Evolutionary conservation across 441 rosid genomes (phyloP), one percentile per base, ranked within the genome.

Genomic region (Jatropha multifida): DNA sequence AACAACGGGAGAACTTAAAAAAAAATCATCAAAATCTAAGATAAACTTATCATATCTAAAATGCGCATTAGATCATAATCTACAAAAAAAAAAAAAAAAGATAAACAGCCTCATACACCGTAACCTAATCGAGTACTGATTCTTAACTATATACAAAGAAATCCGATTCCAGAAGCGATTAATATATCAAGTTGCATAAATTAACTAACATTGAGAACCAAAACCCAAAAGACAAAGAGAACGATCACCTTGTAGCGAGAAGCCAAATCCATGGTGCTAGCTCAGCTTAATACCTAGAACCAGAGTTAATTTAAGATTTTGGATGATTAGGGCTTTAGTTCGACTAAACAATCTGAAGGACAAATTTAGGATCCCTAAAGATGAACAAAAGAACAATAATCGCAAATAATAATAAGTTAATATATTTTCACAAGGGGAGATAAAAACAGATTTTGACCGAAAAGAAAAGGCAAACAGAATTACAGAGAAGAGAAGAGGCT

Each of bases 201-300:
- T 32, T n/a, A 61, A 23, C 2, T 23, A 26, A 11, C 64, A 9
- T 5, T 59, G 38, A 14, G 65, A 61, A 61, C 7, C 42, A 61
- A 37, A 59, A 59, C 15, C 32, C 1, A 2, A 32, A 26, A 59
- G 63, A 59, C 4, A 4, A 11, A 23, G 15, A 59, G 5, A 54
- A 20, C 23, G 18, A 56, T 52, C 46, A 82, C 85, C 79, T 84
- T 78, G 75, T 78, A 76, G 48, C 82, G 78, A 75, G 87, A 82
- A 42, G 80, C 80, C 78, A 82, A 82, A 76, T 82, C 85, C 85
- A 82, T 82, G 40, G 41, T 8, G 58, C 40, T 17, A 41, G 4
- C 52, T 60, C 69, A 74, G 74, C 64, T 64, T 32, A 68, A 48
- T 27, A 10, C 15, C 8, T 56, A n/a, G 26, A n/a, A 56, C 7